Base-by-base conservation (phyloP, 2,329 filamentous ascomycete genomes). In the Samsoniella hepiali region DNA sequence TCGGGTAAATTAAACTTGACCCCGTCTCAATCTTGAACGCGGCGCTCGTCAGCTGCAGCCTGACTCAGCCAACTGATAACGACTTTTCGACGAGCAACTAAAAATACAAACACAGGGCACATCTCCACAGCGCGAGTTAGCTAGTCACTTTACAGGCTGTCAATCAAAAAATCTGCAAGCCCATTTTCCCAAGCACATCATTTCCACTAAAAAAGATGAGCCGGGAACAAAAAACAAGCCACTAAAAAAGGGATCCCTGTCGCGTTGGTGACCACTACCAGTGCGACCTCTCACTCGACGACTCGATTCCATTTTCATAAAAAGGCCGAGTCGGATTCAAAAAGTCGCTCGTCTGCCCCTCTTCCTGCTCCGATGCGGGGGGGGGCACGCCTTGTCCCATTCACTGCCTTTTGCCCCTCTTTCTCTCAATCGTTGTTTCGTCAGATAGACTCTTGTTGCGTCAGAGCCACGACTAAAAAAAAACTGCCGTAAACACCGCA, bases 401-500 rank as follows among this genome's bases (percentile, higher is more conserved):
- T 36, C 38, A 44, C 22, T 40, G 40, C 55, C 55, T 42, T 45
- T 36, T 59, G 57, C 57, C 57, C 57, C 57, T 59, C 57, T 31
- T 40, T 29, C n/a, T 27, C 17, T 17, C 15, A 5, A 50, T 49
- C 44, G 22, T 59, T 50, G 42, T 13, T 36, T 58, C 57, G 57
- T 50, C 57, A 59, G 57, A 59, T 57, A 45, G 17, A 32, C 31
- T 47, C 17, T 58, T 22, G 32, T 53, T 60, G 58, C 58, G 49
- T 60, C 58, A 60, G 47, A 53, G 56, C 11, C 17, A 9, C 8
- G 34, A 27, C 13, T 11, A 54, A 31, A 38, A 53, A 53, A 60
- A 53, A 59, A 50, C 44, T 60, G 58, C 58, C 47, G 36, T 51
- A 60, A 60, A 60, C 58, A 60, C 45, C 58, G 45, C 58, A 42